Conservation (phyloP, 495 filamentous ascomycete species). For the Aspergillus homomorphus region DNA sequence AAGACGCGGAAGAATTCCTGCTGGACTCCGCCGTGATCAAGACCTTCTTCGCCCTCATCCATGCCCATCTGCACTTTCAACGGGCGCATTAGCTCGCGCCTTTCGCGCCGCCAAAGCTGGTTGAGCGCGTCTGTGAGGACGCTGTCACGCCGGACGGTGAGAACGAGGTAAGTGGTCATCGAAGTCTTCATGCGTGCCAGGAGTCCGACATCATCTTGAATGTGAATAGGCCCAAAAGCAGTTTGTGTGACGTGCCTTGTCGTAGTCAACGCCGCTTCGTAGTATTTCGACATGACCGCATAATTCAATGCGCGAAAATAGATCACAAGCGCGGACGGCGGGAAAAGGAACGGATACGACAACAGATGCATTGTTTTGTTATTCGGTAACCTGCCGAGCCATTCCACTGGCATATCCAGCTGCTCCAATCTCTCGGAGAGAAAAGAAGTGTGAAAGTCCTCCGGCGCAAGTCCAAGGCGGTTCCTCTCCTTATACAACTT, state of each 20-base stretch:
- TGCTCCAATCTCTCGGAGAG: conserved; percentile 75
- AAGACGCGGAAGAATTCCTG: conserved; percentile 91
- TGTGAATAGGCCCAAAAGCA: conserved; percentile 42
- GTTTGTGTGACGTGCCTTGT: conserved; percentile 60
- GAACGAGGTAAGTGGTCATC: conserved; percentile 67
- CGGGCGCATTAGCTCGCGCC: conserved; percentile 76
- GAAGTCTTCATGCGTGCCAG: conserved; percentile 60
- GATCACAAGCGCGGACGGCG: conserved; percentile 64
- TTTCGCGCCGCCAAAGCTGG: conserved; percentile 82
- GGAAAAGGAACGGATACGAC: conserved; percentile 79
- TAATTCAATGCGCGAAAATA: conserved; percentile 92
- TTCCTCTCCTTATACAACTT: conserved; percentile 66
- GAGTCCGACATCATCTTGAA: conserved; percentile 49
- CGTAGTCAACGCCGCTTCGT: conserved; percentile 64
- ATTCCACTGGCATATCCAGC: conserved; percentile 70
- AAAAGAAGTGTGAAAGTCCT: conserved; percentile 70
- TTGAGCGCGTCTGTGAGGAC: conserved; percentile 77
- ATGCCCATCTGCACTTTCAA: conserved; percentile 85
- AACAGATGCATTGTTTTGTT: conserved; percentile 71
- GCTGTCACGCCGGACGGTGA: conserved; percentile 68
- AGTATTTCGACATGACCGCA: conserved; percentile 72
- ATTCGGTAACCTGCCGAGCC: conserved; percentile 53
- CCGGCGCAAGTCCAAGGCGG: conserved; percentile 58
- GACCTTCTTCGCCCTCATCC: conserved; percentile 77
- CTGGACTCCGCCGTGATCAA: conserved; percentile 91